These are phyloP conservation scores for Phytophthora palmivora DNA, from an alignment of 352 stramenopile genomes.

Conservation along the genomic window DNA sequence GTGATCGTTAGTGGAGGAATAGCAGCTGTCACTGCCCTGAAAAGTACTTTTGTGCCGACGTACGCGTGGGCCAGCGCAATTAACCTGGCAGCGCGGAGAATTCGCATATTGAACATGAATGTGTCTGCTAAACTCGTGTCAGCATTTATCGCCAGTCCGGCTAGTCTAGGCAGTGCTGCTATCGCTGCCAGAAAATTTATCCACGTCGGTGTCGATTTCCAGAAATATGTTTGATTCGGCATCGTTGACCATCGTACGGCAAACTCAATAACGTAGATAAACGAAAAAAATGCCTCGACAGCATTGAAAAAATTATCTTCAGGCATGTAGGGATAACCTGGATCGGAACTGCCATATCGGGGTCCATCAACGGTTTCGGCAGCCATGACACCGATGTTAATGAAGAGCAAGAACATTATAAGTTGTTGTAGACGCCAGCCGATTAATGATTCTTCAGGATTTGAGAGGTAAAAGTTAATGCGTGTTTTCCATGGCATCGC, in stretches of 20 bases:
- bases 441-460: slow-evolving; percentile 48
- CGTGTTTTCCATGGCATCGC: slow-evolving; percentile 40
- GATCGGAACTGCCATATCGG: slow-evolving; percentile 46
- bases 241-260: slow-evolving; percentile 32
- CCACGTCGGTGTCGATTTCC: slow-evolving; percentile 42
- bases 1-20: slow-evolving; percentile 57
- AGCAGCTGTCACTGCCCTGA: slow-evolving; percentile 39
- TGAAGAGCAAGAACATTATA: slow-evolving; percentile 42
- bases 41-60: slow-evolving; percentile 56
- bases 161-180: slow-evolving; percentile 37
- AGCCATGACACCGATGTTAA: slow-evolving; percentile 52
- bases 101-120: slow-evolving; percentile 41
- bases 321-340: slow-evolving; percentile 55
- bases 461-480: slow-evolving; percentile 48
- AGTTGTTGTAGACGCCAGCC: slow-evolving; percentile 50
- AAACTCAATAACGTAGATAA: slow-evolving; percentile 61
- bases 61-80: slow-evolving; percentile 43
- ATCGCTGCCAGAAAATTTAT: slow-evolving; percentile 41
- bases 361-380: slow-evolving; percentile 62
- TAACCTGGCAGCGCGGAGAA: slow-evolving; percentile 48
- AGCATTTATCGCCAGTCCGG: background rate
- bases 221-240: slow-evolving; percentile 36
- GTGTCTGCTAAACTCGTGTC: slow-evolving; percentile 11
- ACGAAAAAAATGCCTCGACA: slow-evolving; percentile 43
- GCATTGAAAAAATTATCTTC: slow-evolving; percentile 30